phyloP scores from a whole-genome alignment of 2,329 filamentous ascomycete species.

The Piedraia hortae region DNA sequence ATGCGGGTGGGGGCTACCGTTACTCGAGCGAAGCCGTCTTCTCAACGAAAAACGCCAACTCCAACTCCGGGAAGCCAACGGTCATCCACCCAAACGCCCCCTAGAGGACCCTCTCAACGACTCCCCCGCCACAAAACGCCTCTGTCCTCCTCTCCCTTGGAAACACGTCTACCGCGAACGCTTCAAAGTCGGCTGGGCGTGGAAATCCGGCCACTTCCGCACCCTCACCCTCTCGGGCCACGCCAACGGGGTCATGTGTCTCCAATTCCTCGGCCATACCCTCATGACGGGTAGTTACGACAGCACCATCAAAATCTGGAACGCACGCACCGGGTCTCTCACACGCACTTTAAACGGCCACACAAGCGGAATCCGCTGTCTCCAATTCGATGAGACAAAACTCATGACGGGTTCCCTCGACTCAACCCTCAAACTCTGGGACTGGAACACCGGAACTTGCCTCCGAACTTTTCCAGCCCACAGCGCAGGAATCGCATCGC shows the following conservation, averaged over 20 bases:
- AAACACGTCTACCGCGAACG: slow-evolving; percentile 92
- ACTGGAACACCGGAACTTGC: slow-evolving; percentile 76
- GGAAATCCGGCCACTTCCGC: slow-evolving; percentile 79
- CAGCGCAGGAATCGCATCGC: slow-evolving; percentile 52
- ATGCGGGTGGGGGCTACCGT: slow-evolving; percentile 80
- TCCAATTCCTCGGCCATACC: slow-evolving; percentile 66
- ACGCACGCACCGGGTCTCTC: slow-evolving; percentile 65
- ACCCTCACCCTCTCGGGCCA: slow-evolving; percentile 67
- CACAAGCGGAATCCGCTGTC: slow-evolving; percentile 52
- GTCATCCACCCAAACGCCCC: slow-evolving; percentile 19
- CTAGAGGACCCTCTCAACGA: slow-evolving; percentile 27
- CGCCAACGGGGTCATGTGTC: slow-evolving; percentile 58
- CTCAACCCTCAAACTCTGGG: slow-evolving; percentile 75
- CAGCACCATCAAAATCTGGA: slow-evolving; percentile 84
- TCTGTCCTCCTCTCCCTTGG: slow-evolving; percentile 31
- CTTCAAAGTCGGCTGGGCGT: slow-evolving; percentile 88
- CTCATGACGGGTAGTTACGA: slow-evolving; percentile 90
- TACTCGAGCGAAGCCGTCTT: slow-evolving; percentile 67
- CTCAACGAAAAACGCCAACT: slow-evolving; percentile 70
- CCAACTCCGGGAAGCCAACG: slow-evolving; percentile 38
- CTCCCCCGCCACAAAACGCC: slow-evolving; percentile 16
- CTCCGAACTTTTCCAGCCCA: slow-evolving; percentile 60
- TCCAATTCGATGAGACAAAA: slow-evolving; percentile 82
- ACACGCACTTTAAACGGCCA: slow-evolving; percentile 68
- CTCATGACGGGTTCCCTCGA: slow-evolving; percentile 79